Base-by-base conservation (phyloP, 2,329 filamentous ascomycete genomes). In the Talaromyces albobiverticillius region DNA sequence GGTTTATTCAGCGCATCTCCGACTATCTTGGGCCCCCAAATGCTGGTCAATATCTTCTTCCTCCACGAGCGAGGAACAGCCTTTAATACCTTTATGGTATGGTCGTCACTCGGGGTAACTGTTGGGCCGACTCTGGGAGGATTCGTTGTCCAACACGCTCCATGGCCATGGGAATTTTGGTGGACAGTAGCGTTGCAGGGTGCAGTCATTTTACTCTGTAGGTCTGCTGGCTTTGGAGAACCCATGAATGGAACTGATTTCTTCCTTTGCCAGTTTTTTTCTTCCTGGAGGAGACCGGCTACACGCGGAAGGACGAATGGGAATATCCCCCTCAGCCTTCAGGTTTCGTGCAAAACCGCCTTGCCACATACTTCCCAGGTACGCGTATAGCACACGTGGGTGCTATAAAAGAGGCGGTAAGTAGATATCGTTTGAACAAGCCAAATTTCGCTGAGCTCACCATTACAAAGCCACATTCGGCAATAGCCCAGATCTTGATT, bases 141-240 rank as follows among this genome's bases (percentile, higher is more conserved):
- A 13, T 55, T 55, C 10, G 51, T 55, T 32, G 53, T 51, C 31
- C 23, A 22, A 36, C 53, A 55, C 47, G 47, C 47, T 10, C 18
- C 47, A 10, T 55, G 53, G 53, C 42, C 53, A 25, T 55, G 47
- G 34, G 16, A 51, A 34, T 51, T 55, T 34, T 55, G 53, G 53
- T 55, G 53, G 53, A 47, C 41, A 7, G 43, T 55, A 11, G 43
- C 36, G 14, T 25, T 55, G 25, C 47, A 55, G 34, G 46, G 47
- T n/a, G 42, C 31, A 25, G 48, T 51, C 11, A 22, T 47, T 43
- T 18, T 38, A 36, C 25, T 55, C 16, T 25, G 53, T 55, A 51
- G 1, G 53, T 51, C 4, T 22, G 14, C 5, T 20, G n/a, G 7
- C 5, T 7, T n/a, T 16, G 18, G 7, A 34, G 13, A 10, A 34